Conservation (phyloP, 1,284 basidiomycete genomes). For the Cystobasidium sp. region DNA sequence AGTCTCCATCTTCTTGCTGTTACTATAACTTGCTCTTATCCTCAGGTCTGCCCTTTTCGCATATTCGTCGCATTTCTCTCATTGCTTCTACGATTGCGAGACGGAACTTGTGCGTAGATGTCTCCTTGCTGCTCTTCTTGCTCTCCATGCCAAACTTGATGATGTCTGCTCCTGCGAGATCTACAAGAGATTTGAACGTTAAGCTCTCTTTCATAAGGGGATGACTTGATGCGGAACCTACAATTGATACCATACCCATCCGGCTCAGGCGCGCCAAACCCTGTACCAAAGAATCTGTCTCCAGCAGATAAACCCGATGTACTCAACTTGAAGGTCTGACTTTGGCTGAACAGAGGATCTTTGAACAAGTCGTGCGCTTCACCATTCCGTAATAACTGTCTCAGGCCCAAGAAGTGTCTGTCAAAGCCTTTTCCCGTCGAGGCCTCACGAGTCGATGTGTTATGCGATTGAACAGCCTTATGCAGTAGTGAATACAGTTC, state of each 20-base stretch:
- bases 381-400: constrained; percentile 65
- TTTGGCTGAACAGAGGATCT: constrained; percentile 76
- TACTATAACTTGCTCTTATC: neutral
- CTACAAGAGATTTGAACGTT: constrained; percentile 58
- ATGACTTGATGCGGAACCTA: constrained; percentile 59
- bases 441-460: constrained; percentile 74
- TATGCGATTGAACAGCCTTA: constrained; percentile 75
- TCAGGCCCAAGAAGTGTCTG: constrained; percentile 86
- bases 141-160: constrained; percentile 96
- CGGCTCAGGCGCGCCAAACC: constrained; percentile 77
- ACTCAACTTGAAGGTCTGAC: constrained; percentile 86
- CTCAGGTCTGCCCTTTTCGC: constrained; percentile 57
- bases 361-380: constrained; percentile 67
- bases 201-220: neutral
- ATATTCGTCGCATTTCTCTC: constrained; percentile 70
- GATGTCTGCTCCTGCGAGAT: constrained; percentile 76
- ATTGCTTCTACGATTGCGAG: constrained; percentile 70
- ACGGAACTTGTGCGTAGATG: constrained; percentile 76
- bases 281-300: constrained; percentile 85
- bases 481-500: constrained; percentile 66
- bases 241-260: constrained; percentile 94
- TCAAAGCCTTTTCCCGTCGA: constrained; percentile 86
- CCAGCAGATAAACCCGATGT: constrained; percentile 90
- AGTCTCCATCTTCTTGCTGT: neutral
- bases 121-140: constrained; percentile 72